These are phyloP conservation scores for Gossypioides kirkii DNA, from an alignment of 345 rosid genomes.

Conservation along the genomic window DNA sequence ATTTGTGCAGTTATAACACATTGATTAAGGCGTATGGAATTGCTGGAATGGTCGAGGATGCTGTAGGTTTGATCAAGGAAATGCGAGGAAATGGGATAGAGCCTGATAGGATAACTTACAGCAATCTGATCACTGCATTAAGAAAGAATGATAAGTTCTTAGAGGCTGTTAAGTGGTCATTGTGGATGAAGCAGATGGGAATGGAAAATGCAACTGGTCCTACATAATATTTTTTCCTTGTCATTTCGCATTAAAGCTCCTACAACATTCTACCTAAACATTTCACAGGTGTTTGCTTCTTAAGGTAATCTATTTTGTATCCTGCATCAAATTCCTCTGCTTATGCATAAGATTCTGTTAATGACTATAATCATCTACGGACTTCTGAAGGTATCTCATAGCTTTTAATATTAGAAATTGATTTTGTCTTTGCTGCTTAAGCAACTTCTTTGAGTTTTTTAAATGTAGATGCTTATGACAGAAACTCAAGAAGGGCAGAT, in stretches of 20 bases:
- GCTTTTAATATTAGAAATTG: no score
- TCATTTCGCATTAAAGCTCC: not conserved
- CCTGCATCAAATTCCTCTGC: constrained; percentile 5
- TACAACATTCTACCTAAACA: not conserved
- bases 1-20: constrained; percentile 76
- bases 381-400: not conserved
- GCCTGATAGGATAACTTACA: constrained; percentile 74
- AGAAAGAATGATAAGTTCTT: constrained; percentile 69
- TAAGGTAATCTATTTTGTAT: not conserved
- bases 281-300: not conserved
- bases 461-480: not conserved
- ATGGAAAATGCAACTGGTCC: constrained; percentile 24
- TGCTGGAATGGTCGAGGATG: constrained; percentile 90
- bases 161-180: constrained; percentile 91
- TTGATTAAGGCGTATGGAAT: constrained; percentile 92
- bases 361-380: not conserved
- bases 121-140: constrained; percentile 64
- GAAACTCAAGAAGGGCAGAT: not conserved
- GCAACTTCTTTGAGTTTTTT: constrained; percentile 4
- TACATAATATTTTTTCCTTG: not conserved
- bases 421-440: not conserved
- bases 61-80: constrained; percentile 71
- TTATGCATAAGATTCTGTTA: not conserved
- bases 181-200: constrained; percentile 95
- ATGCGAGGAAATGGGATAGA: constrained; percentile 64